Evolutionary conservation across 2,329 filamentous ascomycete species (phyloP).

Genomic region (Cadophora sp.): DNA sequence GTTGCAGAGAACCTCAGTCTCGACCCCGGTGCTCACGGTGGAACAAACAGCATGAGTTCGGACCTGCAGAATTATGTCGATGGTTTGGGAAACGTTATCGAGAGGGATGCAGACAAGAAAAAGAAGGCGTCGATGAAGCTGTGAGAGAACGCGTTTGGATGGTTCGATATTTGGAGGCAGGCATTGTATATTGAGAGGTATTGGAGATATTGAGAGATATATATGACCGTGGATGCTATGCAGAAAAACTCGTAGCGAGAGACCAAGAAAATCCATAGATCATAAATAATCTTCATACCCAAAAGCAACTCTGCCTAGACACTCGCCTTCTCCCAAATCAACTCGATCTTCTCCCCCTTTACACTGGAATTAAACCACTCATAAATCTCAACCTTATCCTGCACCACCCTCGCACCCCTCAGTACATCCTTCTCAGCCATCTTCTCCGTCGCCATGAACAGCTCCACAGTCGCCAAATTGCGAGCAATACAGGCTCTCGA

Average conservation of each 20-base stretch:
- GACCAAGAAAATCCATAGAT: neutral
- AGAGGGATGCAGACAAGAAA: neutral
- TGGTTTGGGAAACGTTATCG: neutral
- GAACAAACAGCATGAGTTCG: neutral
- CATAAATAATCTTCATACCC: neutral
- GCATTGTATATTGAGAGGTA: too few species aligned
- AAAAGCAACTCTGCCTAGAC: neutral
- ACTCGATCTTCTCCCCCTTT: slow-evolving; percentile 55
- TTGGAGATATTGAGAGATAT: too few species aligned
- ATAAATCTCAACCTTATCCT: slow-evolving; percentile 54
- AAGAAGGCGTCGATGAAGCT: neutral
- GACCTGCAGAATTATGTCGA: neutral
- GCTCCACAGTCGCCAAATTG: slow-evolving; percentile 54
- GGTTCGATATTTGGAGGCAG: too few species aligned
- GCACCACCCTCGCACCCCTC: slow-evolving; percentile 50
- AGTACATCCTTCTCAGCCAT: slow-evolving; percentile 53
- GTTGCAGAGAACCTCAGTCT: neutral
- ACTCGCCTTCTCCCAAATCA: slow-evolving; percentile 36
- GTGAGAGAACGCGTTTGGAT: neutral
- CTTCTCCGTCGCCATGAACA: slow-evolving; percentile 47
- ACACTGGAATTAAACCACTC: slow-evolving; percentile 64
- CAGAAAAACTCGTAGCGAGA: neutral
- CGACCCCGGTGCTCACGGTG: neutral
- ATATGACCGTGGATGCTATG: too few species aligned
- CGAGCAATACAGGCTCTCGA: slow-evolving; percentile 56